Base-by-base conservation (phyloP, 257 asterid genomes). In the Nicotiana tomentosiformis region DNA sequence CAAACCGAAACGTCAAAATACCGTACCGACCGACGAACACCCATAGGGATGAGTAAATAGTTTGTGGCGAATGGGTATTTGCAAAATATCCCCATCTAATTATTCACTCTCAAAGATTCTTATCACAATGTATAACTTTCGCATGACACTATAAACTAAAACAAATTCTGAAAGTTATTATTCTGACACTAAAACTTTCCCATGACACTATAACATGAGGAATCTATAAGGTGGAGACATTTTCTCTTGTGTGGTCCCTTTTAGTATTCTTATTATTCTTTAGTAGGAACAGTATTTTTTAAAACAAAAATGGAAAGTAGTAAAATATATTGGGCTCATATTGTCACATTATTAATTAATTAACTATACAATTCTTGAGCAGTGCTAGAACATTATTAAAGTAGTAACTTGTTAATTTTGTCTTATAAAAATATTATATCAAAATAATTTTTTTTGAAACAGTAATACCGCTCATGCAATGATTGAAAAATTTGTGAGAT, bases 401-500 rank as follows among this genome's bases (percentile, higher is more conserved):
- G 7, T 9, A 68, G 55, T 68, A 68, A 11, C 7, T 33, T 9
- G 37, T 37, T 51, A 18, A 5, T 16, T 29, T 65, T 30, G 1
- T 65, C n/a, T 29, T 29, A 12, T 14, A 12, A 65, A n/a, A 65
- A 29, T 65, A 61, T 61, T 61, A 61, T 9, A 20, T 61, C 67
- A 61, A 61, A 61, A 5, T 32, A 14, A 14, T 14, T 14, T 55
- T 15, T 16, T 69, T 43, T n/a, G 4, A 70, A 43, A 43, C n/a
- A 39, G 39, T 11, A 70, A 18, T 11, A 39, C 1, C 1, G 35
- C 20, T 70, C 35, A 70, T 39, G 5, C 11, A 70, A 11, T 70
- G 78, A 39, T 1, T 20, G n/a, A 2, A 11, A 11, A 86, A 88
- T 58, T 66, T 87, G 83, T 86, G 80, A 55, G 60, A 81, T 2